A percentile compares a stretch with the other conserved stretches of the same genome.
phyloP scores from a whole-genome alignment of 2,329 filamentous ascomycete species.

The Talaromyces pinophilus region DNA sequence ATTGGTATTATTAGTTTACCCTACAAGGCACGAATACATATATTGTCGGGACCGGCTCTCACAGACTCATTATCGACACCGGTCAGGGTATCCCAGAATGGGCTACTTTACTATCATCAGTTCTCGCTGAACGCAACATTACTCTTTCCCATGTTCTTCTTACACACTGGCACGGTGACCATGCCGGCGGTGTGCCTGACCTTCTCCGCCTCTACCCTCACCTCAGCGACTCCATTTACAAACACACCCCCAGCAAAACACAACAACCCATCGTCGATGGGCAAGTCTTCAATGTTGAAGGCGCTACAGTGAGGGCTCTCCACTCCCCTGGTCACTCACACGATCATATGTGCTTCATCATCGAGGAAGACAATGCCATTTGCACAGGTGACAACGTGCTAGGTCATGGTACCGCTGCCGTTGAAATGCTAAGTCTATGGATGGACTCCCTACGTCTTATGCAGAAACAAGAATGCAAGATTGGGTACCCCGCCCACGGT shows the following conservation, averaged over 20 bases:
- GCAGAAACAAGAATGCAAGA: constrained; percentile 36
- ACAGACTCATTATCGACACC: constrained; percentile 43
- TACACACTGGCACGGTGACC: constrained; percentile 51
- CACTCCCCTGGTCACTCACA: constrained; percentile 67
- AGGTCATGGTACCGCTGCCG: constrained; percentile 55
- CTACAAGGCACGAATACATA: constrained; percentile 48
- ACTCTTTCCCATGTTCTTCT: constrained; percentile 46
- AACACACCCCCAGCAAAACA: constrained; percentile 36
- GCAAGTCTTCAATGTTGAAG: constrained; percentile 42
- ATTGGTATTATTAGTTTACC: constrained; percentile 31
- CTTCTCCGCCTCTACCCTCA: constrained; percentile 37
- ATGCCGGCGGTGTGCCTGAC: constrained; percentile 47
- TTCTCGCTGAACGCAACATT: constrained; percentile 33
- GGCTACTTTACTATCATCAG: constrained; percentile 37
- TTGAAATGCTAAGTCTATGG: constrained; percentile 43
- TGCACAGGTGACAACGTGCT: constrained; percentile 81
- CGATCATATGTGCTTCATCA: constrained; percentile 74
- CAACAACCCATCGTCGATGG: constrained; percentile 41
- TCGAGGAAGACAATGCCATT: constrained; percentile 72
- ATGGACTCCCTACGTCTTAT: constrained; percentile 41
- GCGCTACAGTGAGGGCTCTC: constrained; percentile 44
- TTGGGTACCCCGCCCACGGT: constrained; percentile 53
- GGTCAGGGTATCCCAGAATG: constrained; percentile 37
- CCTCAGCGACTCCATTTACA: constrained; percentile 37
- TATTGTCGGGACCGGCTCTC: constrained; percentile 40